These are phyloP conservation scores for Backusella liffmaniae DNA, from an alignment of 192 early-diverging fungal genomes.

Conservation along the genomic window DNA sequence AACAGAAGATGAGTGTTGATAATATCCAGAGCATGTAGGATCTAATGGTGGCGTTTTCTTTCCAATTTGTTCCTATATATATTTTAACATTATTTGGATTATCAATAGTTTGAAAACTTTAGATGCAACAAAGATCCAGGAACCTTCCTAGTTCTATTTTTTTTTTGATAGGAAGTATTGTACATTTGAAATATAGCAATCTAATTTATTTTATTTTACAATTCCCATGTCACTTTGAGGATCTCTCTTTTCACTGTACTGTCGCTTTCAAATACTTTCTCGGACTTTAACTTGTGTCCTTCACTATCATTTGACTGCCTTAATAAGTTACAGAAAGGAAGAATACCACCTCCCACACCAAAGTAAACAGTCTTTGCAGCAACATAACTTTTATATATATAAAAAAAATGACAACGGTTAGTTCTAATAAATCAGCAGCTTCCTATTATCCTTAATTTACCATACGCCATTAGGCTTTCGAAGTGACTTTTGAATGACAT, in stretches of 20 bases:
- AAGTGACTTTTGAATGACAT: slow-evolving; percentile 57
- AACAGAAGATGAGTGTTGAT: too few species aligned
- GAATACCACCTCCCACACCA: slow-evolving; percentile 86
- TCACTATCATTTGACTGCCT: slow-evolving; percentile 34
- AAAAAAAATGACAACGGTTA: neutral
- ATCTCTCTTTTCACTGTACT: slow-evolving; percentile 42
- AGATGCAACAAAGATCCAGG: neutral
- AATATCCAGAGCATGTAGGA: too few species aligned
- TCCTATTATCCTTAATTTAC: slow-evolving; percentile 18
- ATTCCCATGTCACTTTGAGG: slow-evolving; percentile 36
- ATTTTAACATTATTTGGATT: too few species aligned
- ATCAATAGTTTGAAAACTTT: neutral
- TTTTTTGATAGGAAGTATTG: neutral
- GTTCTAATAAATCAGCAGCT: neutral
- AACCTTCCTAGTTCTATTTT: neutral
- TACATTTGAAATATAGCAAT: neutral
- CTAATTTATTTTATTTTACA: slow-evolving; percentile 6
- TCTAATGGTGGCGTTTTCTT: too few species aligned
- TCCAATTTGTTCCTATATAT: too few species aligned
- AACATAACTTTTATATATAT: slow-evolving; percentile 52
- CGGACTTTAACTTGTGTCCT: slow-evolving; percentile 28
- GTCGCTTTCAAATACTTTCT: slow-evolving; percentile 34
- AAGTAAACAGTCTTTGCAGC: slow-evolving; percentile 95
- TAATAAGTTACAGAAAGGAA: slow-evolving; percentile 70
- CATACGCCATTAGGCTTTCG: slow-evolving; percentile 49